Base-by-base conservation (phyloP, 257 asterid species). In the Cinchona pubescens region DNA sequence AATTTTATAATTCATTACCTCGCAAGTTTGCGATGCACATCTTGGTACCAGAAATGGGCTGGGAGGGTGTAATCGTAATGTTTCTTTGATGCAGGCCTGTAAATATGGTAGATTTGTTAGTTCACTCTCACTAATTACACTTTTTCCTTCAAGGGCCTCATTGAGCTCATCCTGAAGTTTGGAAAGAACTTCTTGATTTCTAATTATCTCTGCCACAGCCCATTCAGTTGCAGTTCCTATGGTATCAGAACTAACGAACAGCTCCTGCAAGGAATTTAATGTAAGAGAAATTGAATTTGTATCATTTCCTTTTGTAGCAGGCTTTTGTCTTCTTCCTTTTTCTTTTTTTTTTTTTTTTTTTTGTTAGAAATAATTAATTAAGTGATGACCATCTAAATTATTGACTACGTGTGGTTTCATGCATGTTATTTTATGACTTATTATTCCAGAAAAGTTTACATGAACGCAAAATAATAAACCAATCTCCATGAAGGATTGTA, bases 51-150 rank as follows among this genome's bases (percentile, higher is more conserved):
- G 71, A 34, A 78, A 60, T 46, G 76, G 76, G 51, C 37, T 49
- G 1, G 81, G 76, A 43, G 81, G 81, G 37, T 78, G 81, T 53
- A 62, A 23, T 5, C 81, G 43, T 18, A 78, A 58, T 14, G 76
- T 45, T 38, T 78, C 81, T n/a, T 78, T 78, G 42, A 70, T 53
- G 14, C 70, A 37, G n/a, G 77, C 81, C 10, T 78, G 76, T 34
- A 78, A 63, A 37, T 34, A 78, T 4, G 73, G 81, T 12, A 78
- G 56, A 15, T 61, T 71, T 0, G 29, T 19, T 7, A 78, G 38
- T 9, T 71, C 21, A 19, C 8, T 18, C 60, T 78, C 81, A 2
- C 62, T 38, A n/a, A n/a, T n/a, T 14, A 18, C 0, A 19, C 43
- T 53, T n/a, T n/a, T 25, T 34, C 23, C 35, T 5, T 16, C 76